Conservation (phyloP, 352 stramenopile genomes). For the Pythium phragmitis region DNA sequence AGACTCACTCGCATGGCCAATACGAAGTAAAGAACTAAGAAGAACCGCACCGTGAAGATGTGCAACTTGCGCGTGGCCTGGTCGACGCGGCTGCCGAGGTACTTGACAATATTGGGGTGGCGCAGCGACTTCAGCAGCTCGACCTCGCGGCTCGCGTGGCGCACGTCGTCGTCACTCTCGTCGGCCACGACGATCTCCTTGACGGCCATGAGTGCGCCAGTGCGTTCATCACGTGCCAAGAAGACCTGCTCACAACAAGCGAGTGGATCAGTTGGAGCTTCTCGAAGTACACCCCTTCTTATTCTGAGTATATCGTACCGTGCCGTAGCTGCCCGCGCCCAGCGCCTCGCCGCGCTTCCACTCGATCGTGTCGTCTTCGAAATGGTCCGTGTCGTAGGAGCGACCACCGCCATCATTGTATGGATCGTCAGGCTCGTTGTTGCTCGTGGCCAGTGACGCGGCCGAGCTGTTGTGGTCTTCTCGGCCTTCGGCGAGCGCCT, state of each 20-base stretch:
- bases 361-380: slow-evolving; percentile 51
- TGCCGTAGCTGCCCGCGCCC: slow-evolving; percentile 66
- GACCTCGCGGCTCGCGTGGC: slow-evolving; percentile 61
- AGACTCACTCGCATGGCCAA: not conserved
- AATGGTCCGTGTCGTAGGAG: slow-evolving; percentile 42
- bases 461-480: slow-evolving; percentile 24
- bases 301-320: slow-evolving; percentile 26
- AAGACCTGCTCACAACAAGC: slow-evolving; percentile 47
- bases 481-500: slow-evolving; percentile 16
- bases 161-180: slow-evolving; percentile 31
- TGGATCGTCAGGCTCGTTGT: slow-evolving; percentile 3
- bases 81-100: slow-evolving; percentile 80
- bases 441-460: slow-evolving; percentile 10
- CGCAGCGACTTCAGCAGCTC: slow-evolving; percentile 82
- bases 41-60: slow-evolving; percentile 63
- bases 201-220: slow-evolving; percentile 69
- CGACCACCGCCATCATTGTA: slow-evolving; percentile 13
- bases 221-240: slow-evolving; percentile 84
- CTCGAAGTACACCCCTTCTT: not conserved
- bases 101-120: slow-evolving; percentile 89
- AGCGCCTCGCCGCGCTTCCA: slow-evolving; percentile 63
- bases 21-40: no score
- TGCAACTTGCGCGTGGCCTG: slow-evolving; percentile 47
- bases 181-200: slow-evolving; percentile 41
- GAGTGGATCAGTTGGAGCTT: no score